Evolutionary conservation across 345 rosid genomes (phyloP), one percentile per base, ranked within the genome.

Genomic region (Melaleuca alternifolia): DNA sequence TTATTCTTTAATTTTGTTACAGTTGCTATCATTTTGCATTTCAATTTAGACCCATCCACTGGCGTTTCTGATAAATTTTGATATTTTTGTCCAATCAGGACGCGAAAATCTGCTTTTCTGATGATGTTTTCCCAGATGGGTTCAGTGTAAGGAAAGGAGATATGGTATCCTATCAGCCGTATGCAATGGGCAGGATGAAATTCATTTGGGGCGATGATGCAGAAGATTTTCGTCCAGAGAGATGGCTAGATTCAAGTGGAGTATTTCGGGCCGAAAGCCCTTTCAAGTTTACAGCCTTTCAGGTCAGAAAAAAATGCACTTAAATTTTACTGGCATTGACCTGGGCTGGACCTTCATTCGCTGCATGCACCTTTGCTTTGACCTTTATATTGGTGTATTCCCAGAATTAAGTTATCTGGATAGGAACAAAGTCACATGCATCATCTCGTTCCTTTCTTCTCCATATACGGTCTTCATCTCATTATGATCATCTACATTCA

Each of bases 111-210:
- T 93, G 96, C 87, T 87, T 91, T 26, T 88, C 93, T 12, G 93
- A 92, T 88, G 96, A 94, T 87, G 92, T 91, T 28, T 87, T 94
- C n/a, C 95, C 95, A 4, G 96, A 93, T 51, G 95, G 95, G 57
- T 94, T 88, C 86, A 88, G 87, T 83, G 93, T 92, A 83, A 92
- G 87, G 51, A 90, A 89, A 89, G 95, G 95, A 10, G 94, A 93
- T 84, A 86, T 89, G 93, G 91, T 94, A 61, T 28, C 83, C 54
- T 94, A 90, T 88, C 92, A 89, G 57, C 91, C 96, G 6, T 94
- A 93, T 89, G 96, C 93, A 21, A 94, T 92, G 95, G 95, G 96
- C 23, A 90, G 96, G 88, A 94, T 94, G 96, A 91, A 90, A 85
- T 91, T 90, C 89, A 89, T 92, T 54, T 92, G 93, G 93, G 94